Evolutionary conservation across 1,139 yeast genomes (phyloP), one percentile per base, ranked within the genome.

Genomic region (Trichomonascaceae sp.): DNA sequence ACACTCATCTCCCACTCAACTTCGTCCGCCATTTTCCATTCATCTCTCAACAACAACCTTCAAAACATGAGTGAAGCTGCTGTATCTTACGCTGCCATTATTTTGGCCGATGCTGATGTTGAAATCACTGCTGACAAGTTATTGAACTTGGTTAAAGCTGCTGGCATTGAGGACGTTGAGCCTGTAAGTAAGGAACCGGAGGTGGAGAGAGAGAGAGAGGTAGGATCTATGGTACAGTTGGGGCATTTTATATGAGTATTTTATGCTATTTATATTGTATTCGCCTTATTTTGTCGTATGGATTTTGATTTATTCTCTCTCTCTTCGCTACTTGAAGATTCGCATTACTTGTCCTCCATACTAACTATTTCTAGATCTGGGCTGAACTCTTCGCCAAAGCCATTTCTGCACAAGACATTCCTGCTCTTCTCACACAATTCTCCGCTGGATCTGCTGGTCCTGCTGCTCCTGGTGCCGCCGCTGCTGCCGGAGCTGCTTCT

Each of bases 321-420:
- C 32, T 27, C 32, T 27, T 12, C 10, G 10, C 32, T 27, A 27
- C 32, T 27, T 12, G 12, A 27, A 27, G 12, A n/a, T 10, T 27
- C 5, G 12, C 32, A 2, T 12, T 7, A 3, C 6, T 22, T 22
- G 6, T 22, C 6, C 15, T 36, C 17, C 41, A 38, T 24, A n/a
- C 48, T 18, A 22, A 48, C 50, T 27, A 43, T 24, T 44, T 44
- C 49, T 47, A 39, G 78, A 82, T 88, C 80, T 91, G 98, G 97
- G 88, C 96, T 73, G 90, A 88, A 71, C 83, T 87, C 71, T 93
- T 80, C 81, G 95, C 98, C 72, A 87, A 88, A 82, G 98, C 98
- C 74, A 84, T 93, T 72, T 96, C 86, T 78, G 97, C 97, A 76
- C 87, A 88, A 82, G 84, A 91, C 84, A 80, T 93, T 75, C 91